Conservation (phyloP, 345 rosid genomes). For the Murraya koenigii region DNA sequence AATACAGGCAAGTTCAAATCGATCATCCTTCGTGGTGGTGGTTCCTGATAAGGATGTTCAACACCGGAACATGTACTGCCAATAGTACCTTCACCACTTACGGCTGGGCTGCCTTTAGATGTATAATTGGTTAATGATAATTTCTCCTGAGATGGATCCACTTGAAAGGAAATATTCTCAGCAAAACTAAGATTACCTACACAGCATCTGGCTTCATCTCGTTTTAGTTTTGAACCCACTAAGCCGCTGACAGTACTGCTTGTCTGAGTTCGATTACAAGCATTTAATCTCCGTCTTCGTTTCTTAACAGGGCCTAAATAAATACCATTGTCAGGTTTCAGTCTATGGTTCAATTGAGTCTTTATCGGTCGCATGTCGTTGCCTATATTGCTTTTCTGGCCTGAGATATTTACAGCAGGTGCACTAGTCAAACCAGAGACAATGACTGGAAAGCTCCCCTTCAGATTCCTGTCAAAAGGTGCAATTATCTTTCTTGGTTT, state of each 20-base stretch:
- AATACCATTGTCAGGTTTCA: slow-evolving; percentile 19
- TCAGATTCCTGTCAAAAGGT: slow-evolving; percentile 20
- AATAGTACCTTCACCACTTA: slow-evolving; percentile 22
- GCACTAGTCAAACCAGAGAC: slow-evolving; percentile 15
- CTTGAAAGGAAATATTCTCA: slow-evolving; percentile 15
- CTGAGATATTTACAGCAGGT: slow-evolving; percentile 11
- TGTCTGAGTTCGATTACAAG: slow-evolving; percentile 20
- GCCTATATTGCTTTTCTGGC: slow-evolving; percentile 17
- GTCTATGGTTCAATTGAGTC: slow-evolving; percentile 18
- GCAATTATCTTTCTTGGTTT: slow-evolving; percentile 21
- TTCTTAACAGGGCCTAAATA: slow-evolving; percentile 24
- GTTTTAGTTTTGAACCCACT: slow-evolving; percentile 16
- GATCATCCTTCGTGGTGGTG: slow-evolving; percentile 29
- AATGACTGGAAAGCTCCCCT: slow-evolving; percentile 5
- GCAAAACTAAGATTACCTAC: slow-evolving; percentile 11
- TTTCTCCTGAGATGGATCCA: slow-evolving; percentile 27
- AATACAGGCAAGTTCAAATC: slow-evolving; percentile 51
- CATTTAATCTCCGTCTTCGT: slow-evolving; percentile 21
- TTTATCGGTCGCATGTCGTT: slow-evolving; percentile 17
- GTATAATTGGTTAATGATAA: slow-evolving; percentile 28
- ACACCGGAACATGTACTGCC: slow-evolving; percentile 14
- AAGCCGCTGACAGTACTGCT: slow-evolving; percentile 2
- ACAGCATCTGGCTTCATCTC: slow-evolving; percentile 18
- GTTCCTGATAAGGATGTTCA: slow-evolving; percentile 22
- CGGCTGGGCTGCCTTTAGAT: slow-evolving; percentile 19